Evolutionary conservation across 1,139 yeast genomes (phyloP).

Genomic region (Trichomonascaceae sp.): DNA sequence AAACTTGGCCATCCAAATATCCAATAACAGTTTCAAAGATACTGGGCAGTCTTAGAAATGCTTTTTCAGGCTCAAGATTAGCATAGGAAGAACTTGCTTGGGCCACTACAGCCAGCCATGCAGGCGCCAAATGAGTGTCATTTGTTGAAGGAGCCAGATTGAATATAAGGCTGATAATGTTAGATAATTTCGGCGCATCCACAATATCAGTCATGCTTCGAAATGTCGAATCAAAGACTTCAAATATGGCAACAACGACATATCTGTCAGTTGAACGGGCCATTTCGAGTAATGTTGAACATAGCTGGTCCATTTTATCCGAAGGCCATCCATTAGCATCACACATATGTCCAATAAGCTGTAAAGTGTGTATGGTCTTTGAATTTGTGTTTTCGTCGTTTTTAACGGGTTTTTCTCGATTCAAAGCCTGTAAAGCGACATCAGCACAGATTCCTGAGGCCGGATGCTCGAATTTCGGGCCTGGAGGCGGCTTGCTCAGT

Average conservation of each 20-base stretch:
- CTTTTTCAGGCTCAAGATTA: conserved; percentile 49
- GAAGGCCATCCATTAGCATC: conserved; percentile 80
- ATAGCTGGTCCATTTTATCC: conserved; percentile 58
- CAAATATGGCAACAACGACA: conserved; percentile 72
- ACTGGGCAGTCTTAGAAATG: conserved; percentile 51
- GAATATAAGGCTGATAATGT: conserved; percentile 63
- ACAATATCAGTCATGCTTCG: conserved; percentile 63
- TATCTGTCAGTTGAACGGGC: conserved; percentile 81
- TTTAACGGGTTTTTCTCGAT: conserved; percentile 19
- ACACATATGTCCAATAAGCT: conserved; percentile 63
- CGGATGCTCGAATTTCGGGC: conserved; percentile 75
- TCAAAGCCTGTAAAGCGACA: conserved; percentile 51
- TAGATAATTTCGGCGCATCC: conserved; percentile 49
- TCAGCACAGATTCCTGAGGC: conserved; percentile 69
- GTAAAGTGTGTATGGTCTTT: conserved; percentile 67
- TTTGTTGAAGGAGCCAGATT: conserved; percentile 75
- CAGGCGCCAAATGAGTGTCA: conserved; percentile 81
- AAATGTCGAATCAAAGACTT: conserved; percentile 81
- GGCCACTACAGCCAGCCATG: conserved; percentile 94
- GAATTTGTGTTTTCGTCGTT: conserved; percentile 4
- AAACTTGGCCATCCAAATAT: conserved; percentile 58
- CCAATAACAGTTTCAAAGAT: conserved; percentile 52
- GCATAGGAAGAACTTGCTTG: conserved; percentile 74
- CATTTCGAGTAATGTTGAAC: conserved; percentile 68
- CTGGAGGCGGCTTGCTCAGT: conserved; percentile 65